phyloP scores from a whole-genome alignment of 106 monocot genomes.

The Gastrodia elata region DNA sequence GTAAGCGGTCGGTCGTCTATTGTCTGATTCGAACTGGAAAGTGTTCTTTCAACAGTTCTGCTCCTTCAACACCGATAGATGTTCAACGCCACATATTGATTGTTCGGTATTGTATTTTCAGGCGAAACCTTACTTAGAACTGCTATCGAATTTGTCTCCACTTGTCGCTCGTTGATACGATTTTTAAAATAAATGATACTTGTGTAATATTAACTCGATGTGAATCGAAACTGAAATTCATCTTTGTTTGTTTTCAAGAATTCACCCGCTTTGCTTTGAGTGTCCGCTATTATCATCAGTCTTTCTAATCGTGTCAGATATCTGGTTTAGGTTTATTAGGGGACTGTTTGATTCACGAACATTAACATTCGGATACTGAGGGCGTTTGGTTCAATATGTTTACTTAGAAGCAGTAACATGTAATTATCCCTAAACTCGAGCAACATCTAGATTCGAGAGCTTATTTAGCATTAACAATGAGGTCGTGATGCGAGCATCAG shows the following conservation, averaged over 20 bases:
- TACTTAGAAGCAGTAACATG: no score
- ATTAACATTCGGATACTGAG: no score
- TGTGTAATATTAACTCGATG: not conserved
- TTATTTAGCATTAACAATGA: no score
- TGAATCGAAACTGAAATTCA: not conserved
- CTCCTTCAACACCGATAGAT: not conserved
- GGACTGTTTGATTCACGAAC: no score
- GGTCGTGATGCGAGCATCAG: no score
- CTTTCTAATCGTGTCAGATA: not conserved
- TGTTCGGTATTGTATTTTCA: not conserved
- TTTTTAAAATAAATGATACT: not conserved
- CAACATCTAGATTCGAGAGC: no score
- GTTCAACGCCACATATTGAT: not conserved
- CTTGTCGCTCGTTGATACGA: not conserved
- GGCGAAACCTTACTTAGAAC: not conserved
- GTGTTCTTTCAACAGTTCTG: no score
- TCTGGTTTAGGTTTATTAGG: no score
- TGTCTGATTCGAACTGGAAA: no score
- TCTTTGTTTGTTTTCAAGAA: not conserved
- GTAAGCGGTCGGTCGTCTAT: no score
- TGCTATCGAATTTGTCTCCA: not conserved
- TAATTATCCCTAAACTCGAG: no score
- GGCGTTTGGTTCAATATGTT: no score
- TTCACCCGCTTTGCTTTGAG: not conserved
- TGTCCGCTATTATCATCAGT: not conserved